Base-by-base conservation (phyloP, 2,329 filamentous ascomycete species). In the Claviceps sp. region DNA sequence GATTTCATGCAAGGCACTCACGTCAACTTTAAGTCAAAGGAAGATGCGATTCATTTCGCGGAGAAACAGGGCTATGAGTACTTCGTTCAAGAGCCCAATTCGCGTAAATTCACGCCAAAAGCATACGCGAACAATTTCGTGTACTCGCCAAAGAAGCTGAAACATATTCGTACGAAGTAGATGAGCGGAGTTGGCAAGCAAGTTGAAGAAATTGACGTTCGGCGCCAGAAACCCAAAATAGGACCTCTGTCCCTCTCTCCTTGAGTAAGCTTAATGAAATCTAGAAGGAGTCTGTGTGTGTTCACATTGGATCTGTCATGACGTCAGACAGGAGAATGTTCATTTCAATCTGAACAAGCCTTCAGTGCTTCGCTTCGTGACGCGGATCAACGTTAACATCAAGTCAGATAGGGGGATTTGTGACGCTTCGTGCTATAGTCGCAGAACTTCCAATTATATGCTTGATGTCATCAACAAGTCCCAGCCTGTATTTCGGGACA, bases 41-140 rank as follows among this genome's bases (percentile, higher is more conserved):
- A 97, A 67, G 91, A 95, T 61, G 93, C 93, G 58, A 91, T 98
- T 62, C 74, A 77, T 53, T 98, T 98, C 65, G 93, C 94, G 23
- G 86, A 97, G 74, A 98, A 97, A 79, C 93, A 98, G 70, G 93
- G 94, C 38, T 98, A 98, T 67, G 91, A 98, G 67, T 98, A 95
- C 71, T 97, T 93, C 67, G 90, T 98, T 23, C 93, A 97, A 75
- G 93, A 97, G 72, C 91, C 93, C 38, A 94, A 96, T 64, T 80
- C 82, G 70, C 82, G 93, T 65, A 86, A 84, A 64, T 84, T 96
- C 61, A 74, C 82, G 16, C 87, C 89, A 55, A 98, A 98, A 80
- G 86, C 88, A 11, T 98, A 98, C 68, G 91, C 93, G 55, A 94
- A 95, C 71, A 95, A 97, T 74, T 98, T 97, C 70, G 66, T 90